Conservation (phyloP, 1,139 yeast genomes). For the Sporopachydermia cereana region DNA sequence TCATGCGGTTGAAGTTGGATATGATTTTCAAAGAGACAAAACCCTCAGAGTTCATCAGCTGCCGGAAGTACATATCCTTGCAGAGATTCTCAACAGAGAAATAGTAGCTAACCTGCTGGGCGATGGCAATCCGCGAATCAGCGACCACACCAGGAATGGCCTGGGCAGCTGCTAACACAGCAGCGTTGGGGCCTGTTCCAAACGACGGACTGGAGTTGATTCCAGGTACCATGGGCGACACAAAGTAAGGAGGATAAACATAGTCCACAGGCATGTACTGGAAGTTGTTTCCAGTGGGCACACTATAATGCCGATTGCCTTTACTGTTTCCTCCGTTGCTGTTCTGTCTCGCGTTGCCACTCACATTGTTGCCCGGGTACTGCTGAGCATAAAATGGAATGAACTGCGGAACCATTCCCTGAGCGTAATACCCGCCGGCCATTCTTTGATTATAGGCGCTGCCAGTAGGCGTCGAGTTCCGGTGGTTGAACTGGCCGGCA, state of each 20-base stretch:
- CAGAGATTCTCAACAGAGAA: conserved; percentile 79
- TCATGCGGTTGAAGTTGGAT: conserved; percentile 65
- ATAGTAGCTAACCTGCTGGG: conserved; percentile 76
- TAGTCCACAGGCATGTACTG: background rate
- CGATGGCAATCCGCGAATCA: conserved; percentile 12
- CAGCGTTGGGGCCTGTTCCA: conserved; percentile 9
- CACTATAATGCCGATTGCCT: background rate
- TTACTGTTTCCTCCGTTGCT: conserved; percentile 1
- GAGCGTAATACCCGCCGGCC: conserved; percentile 7
- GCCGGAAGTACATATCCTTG: conserved; percentile 67
- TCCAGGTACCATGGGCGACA: background rate
- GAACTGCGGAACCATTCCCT: background rate
- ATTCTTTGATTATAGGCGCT: conserved; percentile 7
- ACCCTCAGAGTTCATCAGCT: conserved; percentile 70
- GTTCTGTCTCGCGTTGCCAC: background rate
- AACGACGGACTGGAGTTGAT: conserved; percentile 4
- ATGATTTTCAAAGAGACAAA: conserved; percentile 54
- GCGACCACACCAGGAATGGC: conserved; percentile 20
- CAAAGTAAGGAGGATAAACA: background rate
- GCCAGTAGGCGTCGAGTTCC: background rate
- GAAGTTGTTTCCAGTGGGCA: background rate
- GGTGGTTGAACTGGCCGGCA: background rate
- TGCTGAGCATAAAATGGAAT: background rate
- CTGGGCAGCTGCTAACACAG: conserved; percentile 15
- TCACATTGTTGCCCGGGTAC: background rate